Conservation (phyloP, 495 filamentous ascomycete genomes). For the Penicillium arizonense region DNA sequence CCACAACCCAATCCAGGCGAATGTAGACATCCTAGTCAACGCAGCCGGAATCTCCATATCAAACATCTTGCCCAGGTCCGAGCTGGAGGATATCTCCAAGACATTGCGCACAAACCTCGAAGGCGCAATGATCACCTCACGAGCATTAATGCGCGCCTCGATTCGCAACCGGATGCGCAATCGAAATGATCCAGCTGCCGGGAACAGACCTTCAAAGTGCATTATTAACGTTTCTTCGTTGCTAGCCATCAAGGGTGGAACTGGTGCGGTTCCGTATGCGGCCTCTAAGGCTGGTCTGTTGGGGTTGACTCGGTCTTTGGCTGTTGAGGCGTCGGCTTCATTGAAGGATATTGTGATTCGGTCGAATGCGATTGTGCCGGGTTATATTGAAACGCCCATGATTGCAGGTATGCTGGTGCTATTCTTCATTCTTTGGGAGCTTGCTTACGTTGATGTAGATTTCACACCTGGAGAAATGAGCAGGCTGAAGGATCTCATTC, state of each 20-base stretch:
- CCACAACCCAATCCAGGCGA: conserved; percentile 20
- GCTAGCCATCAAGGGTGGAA: conserved; percentile 60
- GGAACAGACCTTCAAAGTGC: conserved; percentile 38
- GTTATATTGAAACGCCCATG: conserved; percentile 81
- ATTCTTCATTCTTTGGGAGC: background rate
- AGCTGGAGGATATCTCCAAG: conserved; percentile 37
- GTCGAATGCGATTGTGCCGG: conserved; percentile 80
- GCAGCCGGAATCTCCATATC: conserved; percentile 68
- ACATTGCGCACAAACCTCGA: conserved; percentile 67
- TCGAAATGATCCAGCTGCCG: conserved; percentile 10
- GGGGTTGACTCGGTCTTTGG: conserved; percentile 70
- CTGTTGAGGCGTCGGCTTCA: conserved; percentile 53
- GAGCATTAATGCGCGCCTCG: conserved; percentile 46
- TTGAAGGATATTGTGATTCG: conserved; percentile 51
- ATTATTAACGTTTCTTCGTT: conserved; percentile 83
- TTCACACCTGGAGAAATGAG: conserved; percentile 33
- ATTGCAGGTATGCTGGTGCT: conserved; percentile 53
- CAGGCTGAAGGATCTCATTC: conserved; percentile 51
- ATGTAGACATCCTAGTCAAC: conserved; percentile 69
- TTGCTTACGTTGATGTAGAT: conserved; percentile 20
- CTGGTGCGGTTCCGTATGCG: conserved; percentile 69
- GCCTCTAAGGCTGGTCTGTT: conserved; percentile 79
- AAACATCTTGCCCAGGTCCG: conserved; percentile 52
- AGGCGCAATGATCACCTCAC: conserved; percentile 66
- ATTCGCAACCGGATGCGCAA: conserved; percentile 37